Conservation (phyloP, 1,139 yeast species). For the Geotrichum siamense region DNA sequence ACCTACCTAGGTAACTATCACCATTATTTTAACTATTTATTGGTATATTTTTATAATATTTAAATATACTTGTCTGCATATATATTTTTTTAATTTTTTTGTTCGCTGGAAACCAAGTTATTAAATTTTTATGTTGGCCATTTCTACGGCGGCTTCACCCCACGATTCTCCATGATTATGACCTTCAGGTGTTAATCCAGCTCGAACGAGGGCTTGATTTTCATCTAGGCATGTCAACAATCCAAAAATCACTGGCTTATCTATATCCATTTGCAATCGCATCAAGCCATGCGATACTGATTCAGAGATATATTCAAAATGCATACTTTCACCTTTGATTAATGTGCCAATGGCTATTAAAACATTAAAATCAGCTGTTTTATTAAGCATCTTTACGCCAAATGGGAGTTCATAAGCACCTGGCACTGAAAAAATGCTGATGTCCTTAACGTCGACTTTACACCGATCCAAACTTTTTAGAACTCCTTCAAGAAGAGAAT, state of each 20-base stretch:
- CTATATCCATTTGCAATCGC: constrained; percentile 64
- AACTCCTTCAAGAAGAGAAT: constrained; percentile 76
- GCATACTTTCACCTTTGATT: constrained; percentile 96
- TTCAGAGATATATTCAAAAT: constrained; percentile 93
- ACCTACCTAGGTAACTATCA: too few relatives aligned
- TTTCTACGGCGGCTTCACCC: constrained; percentile 99
- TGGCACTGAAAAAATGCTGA: constrained; percentile 77
- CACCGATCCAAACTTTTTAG: constrained; percentile 48
- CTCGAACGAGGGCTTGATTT: constrained; percentile 87
- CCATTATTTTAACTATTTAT: too few relatives aligned
- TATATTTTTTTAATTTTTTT: not conserved
- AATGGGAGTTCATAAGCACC: constrained; percentile 91
- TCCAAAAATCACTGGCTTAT: constrained; percentile 85
- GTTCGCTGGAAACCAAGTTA: constrained; percentile 14
- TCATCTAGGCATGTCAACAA: constrained; percentile 88
- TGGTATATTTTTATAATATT: not conserved
- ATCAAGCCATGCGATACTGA: constrained; percentile 80
- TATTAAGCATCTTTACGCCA: constrained; percentile 51
- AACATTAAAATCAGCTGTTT: constrained; percentile 56
- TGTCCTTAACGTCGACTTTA: constrained; percentile 72
- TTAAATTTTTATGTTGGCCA: too few relatives aligned
- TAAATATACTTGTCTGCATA: too few relatives aligned
- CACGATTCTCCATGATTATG: constrained; percentile 98
- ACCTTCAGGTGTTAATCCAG: constrained; percentile 69
- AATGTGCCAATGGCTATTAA: constrained; percentile 89